Conservation (phyloP, 257 asterid species). For the Rauvolfia tetraphylla region DNA sequence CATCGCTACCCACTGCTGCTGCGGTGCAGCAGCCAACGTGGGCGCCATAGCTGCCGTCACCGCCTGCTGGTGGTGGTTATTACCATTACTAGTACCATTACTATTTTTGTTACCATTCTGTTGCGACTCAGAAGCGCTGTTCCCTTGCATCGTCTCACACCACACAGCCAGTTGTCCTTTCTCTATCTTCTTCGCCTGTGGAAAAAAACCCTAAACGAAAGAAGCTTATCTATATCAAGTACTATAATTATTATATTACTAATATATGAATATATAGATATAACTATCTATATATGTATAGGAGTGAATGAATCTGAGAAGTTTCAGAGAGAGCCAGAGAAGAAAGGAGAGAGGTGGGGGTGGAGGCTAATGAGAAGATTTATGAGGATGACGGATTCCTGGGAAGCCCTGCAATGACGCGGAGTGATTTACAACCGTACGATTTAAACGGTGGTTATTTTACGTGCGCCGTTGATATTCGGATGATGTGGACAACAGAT, state of each 20-base stretch:
- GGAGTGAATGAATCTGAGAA: not conserved
- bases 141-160: conserved; percentile 44
- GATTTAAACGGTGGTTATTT: not conserved
- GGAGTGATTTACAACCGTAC: not conserved
- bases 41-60: conserved; percentile 14
- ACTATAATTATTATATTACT: not conserved
- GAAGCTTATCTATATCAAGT: not conserved
- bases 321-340: not conserved
- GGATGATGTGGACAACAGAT: not conserved
- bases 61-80: conserved; percentile 16
- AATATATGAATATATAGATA: not conserved
- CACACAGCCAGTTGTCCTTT: not conserved
- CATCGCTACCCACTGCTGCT: conserved; percentile 74
- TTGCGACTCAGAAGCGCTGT: conserved; percentile 45
- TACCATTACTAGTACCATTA: conserved; percentile 9
- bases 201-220: not conserved
- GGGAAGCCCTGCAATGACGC: conserved; percentile 16
- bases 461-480: conserved; percentile 4
- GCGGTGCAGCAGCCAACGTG: conserved; percentile 25
- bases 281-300: not conserved
- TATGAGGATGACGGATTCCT: conserved; percentile 9
- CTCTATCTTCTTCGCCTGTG: not conserved
- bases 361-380: conserved; percentile 11
- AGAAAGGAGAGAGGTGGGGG: not conserved
- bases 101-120: conserved; percentile 12